Conservation (phyloP, 257 asterid genomes). For the Nemophila menziesii region DNA sequence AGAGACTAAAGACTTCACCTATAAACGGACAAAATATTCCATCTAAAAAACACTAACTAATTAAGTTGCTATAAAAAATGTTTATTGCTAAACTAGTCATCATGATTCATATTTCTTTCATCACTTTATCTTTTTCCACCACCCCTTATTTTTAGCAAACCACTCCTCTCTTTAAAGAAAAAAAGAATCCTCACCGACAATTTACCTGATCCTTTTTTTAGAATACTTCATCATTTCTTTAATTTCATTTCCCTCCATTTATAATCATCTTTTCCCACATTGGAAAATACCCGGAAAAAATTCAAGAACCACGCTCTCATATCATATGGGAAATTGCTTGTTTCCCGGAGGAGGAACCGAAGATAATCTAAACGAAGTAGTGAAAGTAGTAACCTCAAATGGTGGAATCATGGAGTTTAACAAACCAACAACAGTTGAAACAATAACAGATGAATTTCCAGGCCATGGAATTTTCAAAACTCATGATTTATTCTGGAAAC, state of each 20-base stretch:
- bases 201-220: neutral
- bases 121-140: neutral
- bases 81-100: no score
- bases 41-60: no score
- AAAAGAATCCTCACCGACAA: neutral
- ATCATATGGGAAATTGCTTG: conserved; percentile 67
- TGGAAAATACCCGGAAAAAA: no score
- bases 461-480: conserved; percentile 70
- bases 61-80: no score
- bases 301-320: no score
- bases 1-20: no score
- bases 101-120: no score
- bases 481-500: conserved; percentile 76
- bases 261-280: conserved; percentile 16
- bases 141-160: neutral
- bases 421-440: conserved; percentile 47
- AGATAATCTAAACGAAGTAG: conserved; percentile 19
- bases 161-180: no score
- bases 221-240: neutral
- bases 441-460: conserved; percentile 68
- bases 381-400: conserved; percentile 43
- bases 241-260: neutral
- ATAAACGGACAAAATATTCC: no score
- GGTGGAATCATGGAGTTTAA: conserved; percentile 79
- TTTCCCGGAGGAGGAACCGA: conserved; percentile 50